Base-by-base conservation (phyloP, 2,329 filamentous ascomycete species). In the Paraconiothyrium sp. region DNA sequence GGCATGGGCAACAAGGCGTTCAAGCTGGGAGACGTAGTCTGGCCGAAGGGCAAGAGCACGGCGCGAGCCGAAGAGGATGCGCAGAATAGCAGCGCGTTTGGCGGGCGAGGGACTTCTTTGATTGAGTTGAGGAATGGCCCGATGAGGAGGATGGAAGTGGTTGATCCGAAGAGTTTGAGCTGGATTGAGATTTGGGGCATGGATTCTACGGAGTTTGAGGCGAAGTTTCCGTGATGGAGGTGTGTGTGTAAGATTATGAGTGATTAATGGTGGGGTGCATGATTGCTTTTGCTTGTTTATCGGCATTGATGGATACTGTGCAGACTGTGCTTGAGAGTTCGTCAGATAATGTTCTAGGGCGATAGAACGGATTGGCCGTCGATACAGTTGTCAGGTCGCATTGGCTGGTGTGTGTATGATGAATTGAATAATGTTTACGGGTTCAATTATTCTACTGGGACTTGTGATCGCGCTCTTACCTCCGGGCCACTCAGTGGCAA, bases 101-200 rank as follows among this genome's bases (percentile, higher is more conserved):
- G n/a, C n/a, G 39, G 39, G 24, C 30, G 39, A 7, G 41, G 11
- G 30, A 39, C 11, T 8, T 30, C 41, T 14, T 43, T 77, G 20
- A 73, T 71, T 54, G 74, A 69, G 20, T 70, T 57, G 59, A 66
- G 65, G 46, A 60, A 68, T 14, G 75, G 76, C 3, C 75, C 75
- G 0, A 61, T 72, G 9, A 61, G 76, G 44, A 70, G 70, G 20
- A 66, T 84, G 6, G 72, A 70, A 34, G 44, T 69, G 48, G 70
- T 78, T 1, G 67, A 65, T n/a, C 60, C 66, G 59, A 76, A 78
- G 5, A 78, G 75, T 44, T 79, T 82, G 1, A 71, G 75, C 50
- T 67, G 80, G 61, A 70, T 81, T 30, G 81, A 82, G 58, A 82
- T 84, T 48, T 84, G 80, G 80, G 75, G 77, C 1, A 64, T 82